Base-by-base conservation (phyloP, 805 yeast genomes). In the Kazachstania kunashirensis region DNA sequence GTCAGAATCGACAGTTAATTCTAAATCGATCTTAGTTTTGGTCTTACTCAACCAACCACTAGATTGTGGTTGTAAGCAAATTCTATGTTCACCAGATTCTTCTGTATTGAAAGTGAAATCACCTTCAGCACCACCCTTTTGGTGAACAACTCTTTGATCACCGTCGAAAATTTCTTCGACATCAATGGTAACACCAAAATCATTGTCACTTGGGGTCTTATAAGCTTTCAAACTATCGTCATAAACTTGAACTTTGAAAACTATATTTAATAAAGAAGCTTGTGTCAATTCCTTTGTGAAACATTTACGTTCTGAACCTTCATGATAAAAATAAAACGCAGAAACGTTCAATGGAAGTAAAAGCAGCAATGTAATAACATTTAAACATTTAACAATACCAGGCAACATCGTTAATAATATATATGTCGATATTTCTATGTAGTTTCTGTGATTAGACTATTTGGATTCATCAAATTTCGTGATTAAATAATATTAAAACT, bases 61-160 rank as follows among this genome's bases (percentile, higher is more conserved):
- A 6, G 64, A 54, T 40, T 62, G 65, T n/a, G 69, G 66, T 43
- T 63, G 66, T 44, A 81, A 65, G 59, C 92, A 81, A 55, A 81
- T 73, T 59, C 75, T 76, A 62, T 81, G 89, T 52, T 81, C 89
- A 49, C 92, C 92, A 13, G 80, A 65, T 44, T 79, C 88, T 28
- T 73, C 59, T 2, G 89, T 81, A 25, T 82, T 75, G 63, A 79
- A 80, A 8, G 84, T 72, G 52, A 81, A 78, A 44, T 78, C 82
- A 21, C 86, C 85, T 28, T 62, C 59, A 28, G 84, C 73, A 7
- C 72, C 56, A 26, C 78, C 74, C 57, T 73, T 79, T 53, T 79
- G 88, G 42, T 74, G 73, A 19, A 77, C 82, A 38, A 81, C 88
- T 48, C 80, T 65, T 54, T 81, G 84, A 59, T 81, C 74, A 57